These are phyloP conservation scores for Tripterygium wilfordii DNA, from an alignment of 177 flowering plant species.

Conservation along the genomic window DNA sequence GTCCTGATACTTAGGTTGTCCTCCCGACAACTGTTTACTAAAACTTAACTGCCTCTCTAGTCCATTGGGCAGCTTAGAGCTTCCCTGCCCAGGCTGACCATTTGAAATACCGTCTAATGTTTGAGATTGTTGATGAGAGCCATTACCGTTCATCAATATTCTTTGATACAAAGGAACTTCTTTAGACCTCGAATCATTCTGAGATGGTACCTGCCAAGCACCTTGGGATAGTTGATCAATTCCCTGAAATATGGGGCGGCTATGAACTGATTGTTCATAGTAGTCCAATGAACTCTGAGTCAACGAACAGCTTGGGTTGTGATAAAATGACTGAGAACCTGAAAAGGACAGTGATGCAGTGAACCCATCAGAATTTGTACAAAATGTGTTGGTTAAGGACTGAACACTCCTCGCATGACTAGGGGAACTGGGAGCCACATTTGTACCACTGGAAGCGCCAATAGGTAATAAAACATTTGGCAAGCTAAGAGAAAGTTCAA, in stretches of 20 bases:
- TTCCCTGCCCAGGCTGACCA: constrained; percentile 37
- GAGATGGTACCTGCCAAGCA: constrained; percentile 44
- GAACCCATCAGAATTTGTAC: constrained; percentile 68
- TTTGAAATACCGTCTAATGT: constrained; percentile 30
- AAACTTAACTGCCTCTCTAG: constrained; percentile 56
- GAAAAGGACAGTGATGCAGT: constrained; percentile 80
- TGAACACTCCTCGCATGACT: constrained; percentile 58
- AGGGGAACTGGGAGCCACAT: constrained; percentile 54
- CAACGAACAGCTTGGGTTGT: constrained; percentile 90
- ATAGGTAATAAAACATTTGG: constrained; percentile 70
- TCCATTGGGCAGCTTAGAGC: constrained; percentile 29
- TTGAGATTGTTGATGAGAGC: constrained; percentile 39
- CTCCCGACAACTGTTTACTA: constrained; percentile 42
- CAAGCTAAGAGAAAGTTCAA: constrained; percentile 84
- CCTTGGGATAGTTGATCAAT: constrained; percentile 60
- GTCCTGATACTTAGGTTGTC: constrained; percentile 26
- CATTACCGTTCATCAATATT: constrained; percentile 51
- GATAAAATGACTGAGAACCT: constrained; percentile 76
- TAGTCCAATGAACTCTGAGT: constrained; percentile 69
- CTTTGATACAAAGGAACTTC: constrained; percentile 51
- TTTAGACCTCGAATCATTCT: constrained; percentile 54
- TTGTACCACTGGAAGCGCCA: constrained; percentile 32
- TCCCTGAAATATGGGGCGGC: constrained; percentile 79
- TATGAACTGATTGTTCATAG: constrained; percentile 78
- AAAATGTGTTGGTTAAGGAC: constrained; percentile 58